Percentiles rank a stretch among this genome's conserved stretches.
phyloP scores from a whole-genome alignment of 2,329 filamentous ascomycete species.

The Blumeria hordei region DNA sequence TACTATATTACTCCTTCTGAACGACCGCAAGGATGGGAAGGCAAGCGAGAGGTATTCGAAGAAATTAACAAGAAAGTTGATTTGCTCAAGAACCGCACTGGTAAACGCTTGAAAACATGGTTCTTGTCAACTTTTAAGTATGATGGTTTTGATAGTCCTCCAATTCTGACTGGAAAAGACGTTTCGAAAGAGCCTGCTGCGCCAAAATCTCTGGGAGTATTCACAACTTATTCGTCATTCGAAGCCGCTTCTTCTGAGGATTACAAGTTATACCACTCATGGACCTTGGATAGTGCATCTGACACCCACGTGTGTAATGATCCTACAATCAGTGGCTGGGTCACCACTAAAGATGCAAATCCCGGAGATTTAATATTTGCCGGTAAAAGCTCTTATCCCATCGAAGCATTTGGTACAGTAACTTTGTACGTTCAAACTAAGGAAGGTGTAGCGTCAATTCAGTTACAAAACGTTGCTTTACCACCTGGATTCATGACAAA shows the following conservation, averaged over 20 bases:
- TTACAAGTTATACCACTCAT: background rate
- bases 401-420: background rate
- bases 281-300: background rate
- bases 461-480: background rate
- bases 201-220: background rate
- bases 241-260: background rate
- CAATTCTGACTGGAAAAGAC: background rate
- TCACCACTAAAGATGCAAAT: background rate
- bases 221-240: background rate
- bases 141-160: background rate
- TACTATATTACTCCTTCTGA: background rate
- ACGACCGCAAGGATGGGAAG: background rate
- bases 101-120: background rate
- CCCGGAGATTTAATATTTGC: background rate
- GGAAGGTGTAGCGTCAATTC: background rate
- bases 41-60: background rate
- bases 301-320: background rate
- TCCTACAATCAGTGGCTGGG: background rate
- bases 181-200: background rate
- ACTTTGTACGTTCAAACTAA: background rate
- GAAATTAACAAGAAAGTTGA: background rate
- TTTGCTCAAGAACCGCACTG: background rate
- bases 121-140: background rate
- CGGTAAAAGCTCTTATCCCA: background rate
- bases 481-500: background rate